Base-by-base conservation (phyloP, 208 protist genomes). In the Leishmania gerbilli region DNA sequence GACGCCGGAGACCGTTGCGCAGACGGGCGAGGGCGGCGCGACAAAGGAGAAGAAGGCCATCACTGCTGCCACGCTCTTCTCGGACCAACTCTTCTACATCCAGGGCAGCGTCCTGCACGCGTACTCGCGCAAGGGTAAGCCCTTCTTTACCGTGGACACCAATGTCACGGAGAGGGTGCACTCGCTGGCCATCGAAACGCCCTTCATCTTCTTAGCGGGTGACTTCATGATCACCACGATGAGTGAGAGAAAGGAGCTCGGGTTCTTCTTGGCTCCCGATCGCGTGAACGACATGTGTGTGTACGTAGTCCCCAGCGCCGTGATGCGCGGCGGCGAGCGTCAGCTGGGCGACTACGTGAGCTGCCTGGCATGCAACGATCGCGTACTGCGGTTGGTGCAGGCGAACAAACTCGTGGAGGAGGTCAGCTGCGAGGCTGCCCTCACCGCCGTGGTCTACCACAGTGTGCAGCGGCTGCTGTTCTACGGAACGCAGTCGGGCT, bases 181-280 rank as follows among this genome's bases (percentile, higher is more conserved):
- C 71, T 81, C 85, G 19, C 53, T 98, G 45, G 85, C 83, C 74
- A 89, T 97, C 42, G 87, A 91, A 60, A 96, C 92, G 3, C 95
- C 95, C 1, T 96, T 91, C 71, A 91, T 98, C 58, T 96, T 96
- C 74, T 81, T 91, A 31, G 88, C 90, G 8, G 95, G 95, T 9
- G 91, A 95, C 77, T 98, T 94, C 77, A 97, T 96, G 89, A 76
- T 93, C 71, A 95, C 93, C 34, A 88, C 89, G 27, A 91, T 97
- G 79, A 60, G 82, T 19, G 95, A 98, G 77, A 88, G 81, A 1
- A 93, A 91, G 42, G 93, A 97, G 84, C 82, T 95, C 11, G 94
- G 94, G 51, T 96, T 97, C 62, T 98, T 89, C 89, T 91, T 98
- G 80, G 88, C 91, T 1, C 94, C 95, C 24, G 95, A 98, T 68